Evolutionary conservation across 495 filamentous ascomycete species (phyloP).

Genomic region (Astrocystis sublimbata): DNA sequence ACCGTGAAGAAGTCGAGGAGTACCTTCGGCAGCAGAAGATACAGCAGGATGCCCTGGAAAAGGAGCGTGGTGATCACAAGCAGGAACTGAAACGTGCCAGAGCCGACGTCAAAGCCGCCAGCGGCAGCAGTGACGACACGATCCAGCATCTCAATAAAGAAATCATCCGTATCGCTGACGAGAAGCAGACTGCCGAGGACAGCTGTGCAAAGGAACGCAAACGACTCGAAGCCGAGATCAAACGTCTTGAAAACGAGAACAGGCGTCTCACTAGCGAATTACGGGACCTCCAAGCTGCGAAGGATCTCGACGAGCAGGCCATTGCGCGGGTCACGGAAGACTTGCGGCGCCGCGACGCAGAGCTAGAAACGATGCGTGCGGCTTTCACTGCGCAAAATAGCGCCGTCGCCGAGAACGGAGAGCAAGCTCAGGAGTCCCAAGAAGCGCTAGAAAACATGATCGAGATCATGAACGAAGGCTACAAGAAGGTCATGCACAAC

Average conservation of each 20-base stretch:
- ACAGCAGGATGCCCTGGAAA: background rate
- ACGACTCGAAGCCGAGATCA: background rate
- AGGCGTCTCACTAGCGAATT: background rate
- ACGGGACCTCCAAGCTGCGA: background rate
- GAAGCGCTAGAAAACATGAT: background rate
- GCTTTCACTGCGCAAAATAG: no score
- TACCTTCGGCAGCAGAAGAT: background rate
- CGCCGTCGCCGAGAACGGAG: background rate
- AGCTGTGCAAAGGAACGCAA: background rate
- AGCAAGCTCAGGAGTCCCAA: background rate
- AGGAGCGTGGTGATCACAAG: slow-evolving; percentile 6
- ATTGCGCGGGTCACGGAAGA: background rate
- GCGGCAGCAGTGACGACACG: background rate
- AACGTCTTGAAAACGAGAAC: background rate
- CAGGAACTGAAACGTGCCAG: background rate
- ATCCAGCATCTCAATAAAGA: background rate
- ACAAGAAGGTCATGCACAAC: background rate
- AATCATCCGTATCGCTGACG: background rate
- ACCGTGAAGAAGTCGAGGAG: background rate
- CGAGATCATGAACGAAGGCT: background rate
- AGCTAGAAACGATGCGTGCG: no score
- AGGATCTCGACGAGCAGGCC: background rate
- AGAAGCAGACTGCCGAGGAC: background rate
- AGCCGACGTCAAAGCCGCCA: background rate
- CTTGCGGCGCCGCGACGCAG: no score